Base-by-base conservation (phyloP, 768 basidiomycete genomes). In the Phaffia tasmanica region DNA sequence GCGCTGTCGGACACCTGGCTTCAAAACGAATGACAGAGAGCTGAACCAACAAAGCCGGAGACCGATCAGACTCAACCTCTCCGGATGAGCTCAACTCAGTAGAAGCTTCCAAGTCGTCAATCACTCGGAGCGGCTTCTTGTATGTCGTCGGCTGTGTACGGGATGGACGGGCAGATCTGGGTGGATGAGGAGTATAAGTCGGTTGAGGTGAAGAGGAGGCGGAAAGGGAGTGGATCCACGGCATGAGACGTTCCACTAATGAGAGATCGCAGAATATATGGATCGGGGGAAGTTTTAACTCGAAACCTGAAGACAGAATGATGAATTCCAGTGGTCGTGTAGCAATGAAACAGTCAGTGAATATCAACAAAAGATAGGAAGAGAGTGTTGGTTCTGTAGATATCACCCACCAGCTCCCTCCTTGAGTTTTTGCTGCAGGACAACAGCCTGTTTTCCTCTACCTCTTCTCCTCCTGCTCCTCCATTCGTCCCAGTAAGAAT, bases 221-320 rank as follows among this genome's bases (percentile, higher is more conserved):
- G n/a, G 74, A 70, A 47, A 81, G 49, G 18, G 81, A 80, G 11
- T 82, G 78, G 53, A 86, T 49, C 69, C 86, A 86, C 0, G 72
- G 55, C 79, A 76, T 67, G 74, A 78, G 60, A 68, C 71, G 66
- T 62, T 72, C 70, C 7, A 73, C 75, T 72, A 71, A 77, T 70
- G 67, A 78, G 72, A 89, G 77, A 73, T 93, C 89, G 30, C 88
- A 61, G 72, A 89, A 88, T n/a, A 87, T 51, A 72, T 91, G 89
- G 14, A 93, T 71, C 1, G 67, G 67, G 9, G 55, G 48, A 9
- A 59, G 32, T 42, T 62, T 42, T 30, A 63, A 19, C 8, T 35
- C 9, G 42, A 60, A 5, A 4, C 62, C 67, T 64, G 55, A 3
- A 0, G 4, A 25, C 16, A 54, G 11, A 3, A 23, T 14, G 25